Percentiles rank a stretch among this genome's conserved stretches.
These are phyloP conservation scores for Candida xiaguanensis DNA, from an alignment of 805 yeast species.

Conservation along the genomic window DNA sequence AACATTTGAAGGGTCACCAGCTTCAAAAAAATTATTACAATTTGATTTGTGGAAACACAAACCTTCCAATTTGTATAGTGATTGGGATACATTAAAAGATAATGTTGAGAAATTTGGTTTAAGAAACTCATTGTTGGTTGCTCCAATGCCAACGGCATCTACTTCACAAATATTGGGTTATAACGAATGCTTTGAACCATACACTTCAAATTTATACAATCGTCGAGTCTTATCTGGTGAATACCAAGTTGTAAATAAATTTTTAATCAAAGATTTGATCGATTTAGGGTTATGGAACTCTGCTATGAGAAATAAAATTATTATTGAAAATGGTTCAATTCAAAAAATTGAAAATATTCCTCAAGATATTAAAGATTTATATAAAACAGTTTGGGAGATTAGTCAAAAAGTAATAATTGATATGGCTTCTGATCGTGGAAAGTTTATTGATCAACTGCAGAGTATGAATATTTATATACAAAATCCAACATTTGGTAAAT, in stretches of 20 bases:
- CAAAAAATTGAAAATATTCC: conserved; percentile 76
- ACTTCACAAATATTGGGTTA: conserved; percentile 93
- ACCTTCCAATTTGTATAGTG: conserved; percentile 73
- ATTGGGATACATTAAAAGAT: conserved; percentile 73
- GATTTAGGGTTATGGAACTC: conserved; percentile 82
- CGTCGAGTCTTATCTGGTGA: conserved; percentile 93
- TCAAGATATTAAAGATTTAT: conserved; percentile 65
- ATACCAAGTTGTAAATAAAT: conserved; percentile 87
- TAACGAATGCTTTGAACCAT: conserved; percentile 95
- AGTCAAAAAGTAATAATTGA: conserved; percentile 82
- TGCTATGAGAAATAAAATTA: conserved; percentile 70
- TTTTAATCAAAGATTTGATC: conserved; percentile 75
- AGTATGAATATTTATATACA: conserved; percentile 42
- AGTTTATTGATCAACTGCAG: conserved; percentile 56
- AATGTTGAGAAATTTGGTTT: conserved; percentile 63
- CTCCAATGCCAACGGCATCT: conserved; percentile 98
- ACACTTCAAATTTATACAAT: conserved; percentile 86
- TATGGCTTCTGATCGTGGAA: conserved; percentile 77
- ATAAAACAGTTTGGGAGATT: conserved; percentile 96
- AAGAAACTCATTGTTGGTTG: conserved; percentile 83
- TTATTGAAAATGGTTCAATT: conserved; percentile 80
- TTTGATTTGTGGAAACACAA: conserved; percentile 81
- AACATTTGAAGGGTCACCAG: conserved; percentile 81
- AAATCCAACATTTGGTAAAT: conserved; percentile 35
- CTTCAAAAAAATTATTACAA: conserved; percentile 80